Base-by-base conservation (phyloP, 805 yeast genomes). In the Nakazawaea anatomiae region DNA sequence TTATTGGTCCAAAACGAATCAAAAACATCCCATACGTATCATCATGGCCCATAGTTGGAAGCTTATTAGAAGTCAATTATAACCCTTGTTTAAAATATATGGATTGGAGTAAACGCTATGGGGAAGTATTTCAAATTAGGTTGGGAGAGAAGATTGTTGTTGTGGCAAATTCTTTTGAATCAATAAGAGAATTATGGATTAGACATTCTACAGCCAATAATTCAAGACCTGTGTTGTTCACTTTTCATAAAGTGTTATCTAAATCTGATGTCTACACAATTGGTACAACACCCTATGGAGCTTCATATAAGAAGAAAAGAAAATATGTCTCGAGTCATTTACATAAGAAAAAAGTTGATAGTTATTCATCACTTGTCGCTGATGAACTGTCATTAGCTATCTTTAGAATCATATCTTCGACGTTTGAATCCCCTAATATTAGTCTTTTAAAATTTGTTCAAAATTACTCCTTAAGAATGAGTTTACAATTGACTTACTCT, bases 161-260 rank as follows among this genome's bases (percentile, higher is more conserved):
- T 10, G 82, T 87, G 14, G 91, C 82, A n/a, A 85, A 87, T 60
- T 75, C 85, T 1, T 82, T 68, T 56, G 76, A 73, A 4, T 75
- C 84, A 6, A 80, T 83, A 1, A 62, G 65, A 39, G 68, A 68
- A 28, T 64, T 87, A 3, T 85, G 87, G 87, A 62, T 75, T 30
- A 64, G 63, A 31, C 70, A 72, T 55, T 67, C 81, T 6, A 61
- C 70, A 35, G 77, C 82, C 3, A 79, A 78, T 53, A 83, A 80
- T 57, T 86, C 92, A 1, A 68, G 95, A 41, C 94, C 94, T 0
- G 64, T 73, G 25, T 69, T 77, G 49, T 79, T 78, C 62, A 84
- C 90, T 1, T 87, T 87, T 65, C 94, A 87, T 65, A 68, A 72
- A 18, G 71, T 85, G 2, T 70, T 85, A 42, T 74, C 85, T 0